These are phyloP conservation scores for Lathyrus aphaca DNA, from an alignment of 306 rosid genomes.

Conservation along the genomic window DNA sequence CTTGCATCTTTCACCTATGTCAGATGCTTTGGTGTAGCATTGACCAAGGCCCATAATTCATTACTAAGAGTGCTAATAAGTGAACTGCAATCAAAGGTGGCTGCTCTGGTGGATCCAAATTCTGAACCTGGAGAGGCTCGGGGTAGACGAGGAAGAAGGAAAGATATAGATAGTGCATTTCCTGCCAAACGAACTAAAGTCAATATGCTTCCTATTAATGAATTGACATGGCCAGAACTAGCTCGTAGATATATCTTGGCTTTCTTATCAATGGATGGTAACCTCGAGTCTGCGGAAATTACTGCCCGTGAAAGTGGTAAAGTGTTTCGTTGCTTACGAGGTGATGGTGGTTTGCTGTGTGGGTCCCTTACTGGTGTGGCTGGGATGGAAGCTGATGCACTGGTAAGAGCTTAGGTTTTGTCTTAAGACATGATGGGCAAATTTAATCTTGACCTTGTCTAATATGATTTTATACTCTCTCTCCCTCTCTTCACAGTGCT, in stretches of 20 bases:
- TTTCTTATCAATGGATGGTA: slow-evolving; percentile 90
- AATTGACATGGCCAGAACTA: slow-evolving; percentile 98
- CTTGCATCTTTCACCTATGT: slow-evolving; percentile 69
- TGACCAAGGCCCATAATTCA: slow-evolving; percentile 86
- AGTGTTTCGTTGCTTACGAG: slow-evolving; percentile 93
- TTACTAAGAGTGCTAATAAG: slow-evolving; percentile 79
- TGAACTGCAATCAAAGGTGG: slow-evolving; percentile 89
- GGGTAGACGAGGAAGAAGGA: slow-evolving; percentile 90
- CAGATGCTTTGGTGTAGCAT: slow-evolving; percentile 80
- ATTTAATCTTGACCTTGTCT: slow-evolving; percentile 27
- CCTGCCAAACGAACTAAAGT: slow-evolving; percentile 69
- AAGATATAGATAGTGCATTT: slow-evolving; percentile 70
- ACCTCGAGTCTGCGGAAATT: slow-evolving; percentile 84
- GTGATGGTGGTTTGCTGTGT: slow-evolving; percentile 99
- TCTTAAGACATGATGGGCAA: slow-evolving; percentile 30
- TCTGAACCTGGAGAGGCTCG: slow-evolving; percentile 91
- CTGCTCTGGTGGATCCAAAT: slow-evolving; percentile 90
- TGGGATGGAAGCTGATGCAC: slow-evolving; percentile 99
- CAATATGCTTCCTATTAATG: slow-evolving; percentile 88
- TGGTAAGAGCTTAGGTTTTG: slow-evolving; percentile 65
- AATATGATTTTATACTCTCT: slow-evolving; percentile 29
- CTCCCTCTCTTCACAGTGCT: not conserved
- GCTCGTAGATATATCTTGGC: slow-evolving; percentile 87
- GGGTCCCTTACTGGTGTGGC: slow-evolving; percentile 96
- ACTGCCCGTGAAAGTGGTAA: slow-evolving; percentile 90